Evolutionary conservation across 2,329 filamentous ascomycete genomes (phyloP).

Genomic region (Westerdykella sp.): DNA sequence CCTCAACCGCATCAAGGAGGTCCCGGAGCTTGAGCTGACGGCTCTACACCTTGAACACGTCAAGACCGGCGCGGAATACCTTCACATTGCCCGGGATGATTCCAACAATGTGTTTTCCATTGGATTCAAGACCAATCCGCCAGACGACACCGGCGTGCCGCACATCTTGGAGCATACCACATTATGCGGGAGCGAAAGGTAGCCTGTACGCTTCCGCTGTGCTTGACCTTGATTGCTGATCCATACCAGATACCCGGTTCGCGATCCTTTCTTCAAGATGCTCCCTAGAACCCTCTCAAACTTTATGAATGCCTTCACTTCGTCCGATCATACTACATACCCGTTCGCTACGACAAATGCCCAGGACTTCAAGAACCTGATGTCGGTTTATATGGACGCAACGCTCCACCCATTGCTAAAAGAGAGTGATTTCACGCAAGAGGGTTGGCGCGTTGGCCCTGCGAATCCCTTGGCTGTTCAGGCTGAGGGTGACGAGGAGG

Average conservation of each 20-base stretch:
- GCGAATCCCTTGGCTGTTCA: conserved; percentile 63
- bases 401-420: conserved; percentile 87
- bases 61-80: conserved; percentile 90
- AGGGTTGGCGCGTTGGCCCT: conserved; percentile 93
- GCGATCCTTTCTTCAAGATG: conserved; percentile 99
- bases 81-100: conserved; percentile 91
- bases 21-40: conserved; percentile 88
- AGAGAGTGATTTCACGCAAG: conserved; percentile 86
- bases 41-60: conserved; percentile 87
- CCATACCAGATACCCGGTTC: conserved; percentile 72
- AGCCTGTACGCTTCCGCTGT: conserved; percentile 16
- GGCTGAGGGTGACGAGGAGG: conserved; percentile 44
- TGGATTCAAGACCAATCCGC: conserved; percentile 97
- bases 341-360: conserved; percentile 95
- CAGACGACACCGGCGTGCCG: conserved; percentile 90
- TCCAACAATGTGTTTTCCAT: conserved; percentile 99
- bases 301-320: conserved; percentile 99
- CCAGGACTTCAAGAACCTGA: conserved; percentile 91
- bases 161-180: conserved; percentile 98
- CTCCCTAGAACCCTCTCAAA: conserved; percentile 95
- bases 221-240: conserved; percentile 7
- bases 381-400: conserved; percentile 94
- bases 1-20: conserved; percentile 78
- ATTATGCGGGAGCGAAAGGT: conserved; percentile 91
- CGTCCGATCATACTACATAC: conserved; percentile 93